Percentiles rank a stretch among this genome's conserved stretches.
These are phyloP conservation scores for Aphanoascus verrucosus DNA, from an alignment of 2,329 filamentous ascomycete genomes.

Conservation along the genomic window DNA sequence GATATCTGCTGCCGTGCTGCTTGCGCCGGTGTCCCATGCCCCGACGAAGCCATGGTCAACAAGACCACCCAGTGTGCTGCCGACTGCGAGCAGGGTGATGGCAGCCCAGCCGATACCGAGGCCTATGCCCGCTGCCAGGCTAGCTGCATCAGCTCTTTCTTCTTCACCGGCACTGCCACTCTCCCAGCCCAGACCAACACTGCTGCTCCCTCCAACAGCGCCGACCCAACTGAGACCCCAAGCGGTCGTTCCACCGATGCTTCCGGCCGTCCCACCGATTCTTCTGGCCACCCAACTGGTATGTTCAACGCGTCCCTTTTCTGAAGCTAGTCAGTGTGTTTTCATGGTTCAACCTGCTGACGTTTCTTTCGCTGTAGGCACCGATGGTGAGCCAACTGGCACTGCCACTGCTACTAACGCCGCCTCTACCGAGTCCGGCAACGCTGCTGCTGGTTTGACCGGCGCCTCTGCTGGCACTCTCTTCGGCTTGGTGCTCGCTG, in stretches of 20 bases:
- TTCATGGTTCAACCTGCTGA: neutral
- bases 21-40: conserved; percentile 44
- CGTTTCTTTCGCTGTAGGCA: neutral
- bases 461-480: conserved; percentile 28
- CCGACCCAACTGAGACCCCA: conserved; percentile 17
- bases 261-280: neutral
- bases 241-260: conserved; percentile 7
- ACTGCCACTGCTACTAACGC: conserved; percentile 14
- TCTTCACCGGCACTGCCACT: conserved; percentile 30
- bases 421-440: conserved; percentile 21
- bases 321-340: too few relatives aligned
- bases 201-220: neutral
- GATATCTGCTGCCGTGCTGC: conserved; percentile 44
- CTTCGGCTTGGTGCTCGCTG: conserved; percentile 28
- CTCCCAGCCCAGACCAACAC: conserved; percentile 1
- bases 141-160: conserved; percentile 41
- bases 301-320: neutral
- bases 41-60: conserved; percentile 40
- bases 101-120: conserved; percentile 36
- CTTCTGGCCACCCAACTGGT: conserved; percentile 11
- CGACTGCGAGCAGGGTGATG: conserved; percentile 44
- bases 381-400: conserved; percentile 11
- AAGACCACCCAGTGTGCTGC: conserved; percentile 43
- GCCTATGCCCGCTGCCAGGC: conserved; percentile 41
- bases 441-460: conserved; percentile 24